Conservation (phyloP, 2,329 filamentous ascomycete genomes). For the Dryadomyces sulphureus region DNA sequence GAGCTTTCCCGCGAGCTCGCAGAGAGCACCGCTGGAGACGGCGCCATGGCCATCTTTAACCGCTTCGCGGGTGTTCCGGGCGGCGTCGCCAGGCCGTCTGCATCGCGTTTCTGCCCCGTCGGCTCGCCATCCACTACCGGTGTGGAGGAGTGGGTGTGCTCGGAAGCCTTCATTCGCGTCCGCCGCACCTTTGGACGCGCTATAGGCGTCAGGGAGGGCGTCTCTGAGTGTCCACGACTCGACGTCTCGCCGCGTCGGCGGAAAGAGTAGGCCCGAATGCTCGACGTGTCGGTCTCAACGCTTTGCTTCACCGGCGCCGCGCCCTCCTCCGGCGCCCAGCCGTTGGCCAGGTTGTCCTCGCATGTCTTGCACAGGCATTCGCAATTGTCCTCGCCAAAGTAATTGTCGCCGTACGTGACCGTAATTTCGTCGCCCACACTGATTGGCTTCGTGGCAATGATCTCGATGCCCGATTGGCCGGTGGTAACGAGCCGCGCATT, state of each 20-base stretch:
- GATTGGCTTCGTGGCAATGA: conserved; percentile 72
- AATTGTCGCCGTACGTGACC: conserved; percentile 87
- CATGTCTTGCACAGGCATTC: conserved; percentile 88
- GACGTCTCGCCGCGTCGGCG: conserved; percentile 37
- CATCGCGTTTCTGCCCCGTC: conserved; percentile 19
- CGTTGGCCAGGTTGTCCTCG: conserved; percentile 60
- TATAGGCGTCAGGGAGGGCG: conserved; percentile 41
- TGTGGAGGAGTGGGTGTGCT: conserved; percentile 1
- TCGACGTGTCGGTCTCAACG: conserved; percentile 34
- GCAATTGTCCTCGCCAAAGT: conserved; percentile 89
- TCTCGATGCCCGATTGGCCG: conserved; percentile 76
- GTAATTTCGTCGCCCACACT: conserved; percentile 87
- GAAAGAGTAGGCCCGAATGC: conserved; percentile 37
- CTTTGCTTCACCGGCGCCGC: conserved; percentile 32
- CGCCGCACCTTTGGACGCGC: conserved; percentile 36
- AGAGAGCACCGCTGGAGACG: conserved; percentile 13
- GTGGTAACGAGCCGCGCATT: conserved; percentile 80
- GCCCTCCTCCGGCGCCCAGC: conserved; percentile 52
- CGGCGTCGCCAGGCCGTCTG: conserved; percentile 33
- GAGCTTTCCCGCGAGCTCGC: conserved; percentile 25
- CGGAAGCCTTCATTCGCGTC: conserved; percentile 13
- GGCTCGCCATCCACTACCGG: not conserved
- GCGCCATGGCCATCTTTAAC: conserved; percentile 19
- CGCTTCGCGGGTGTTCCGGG: conserved; percentile 41
- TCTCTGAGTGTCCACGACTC: conserved; percentile 31